A percentile compares a stretch with the other conserved stretches of the same genome.
Conservation (phyloP, 768 basidiomycete genomes). For the Sistotremastrum suecicum region DNA sequence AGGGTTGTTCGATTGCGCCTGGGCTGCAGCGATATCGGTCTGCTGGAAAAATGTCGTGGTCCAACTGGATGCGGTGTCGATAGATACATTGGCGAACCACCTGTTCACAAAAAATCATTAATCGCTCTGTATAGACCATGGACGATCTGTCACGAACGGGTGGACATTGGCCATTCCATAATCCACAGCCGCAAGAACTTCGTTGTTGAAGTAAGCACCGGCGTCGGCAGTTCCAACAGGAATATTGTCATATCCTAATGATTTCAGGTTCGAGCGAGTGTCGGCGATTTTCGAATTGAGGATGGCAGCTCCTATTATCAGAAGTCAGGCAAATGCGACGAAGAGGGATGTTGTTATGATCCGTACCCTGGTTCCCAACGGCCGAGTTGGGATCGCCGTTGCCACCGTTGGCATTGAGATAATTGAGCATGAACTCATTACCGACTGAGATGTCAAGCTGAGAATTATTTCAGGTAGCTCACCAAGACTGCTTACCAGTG, state of each 20-base stretch:
- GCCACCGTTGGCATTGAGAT: conserved; percentile 35
- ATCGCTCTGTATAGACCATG: conserved; percentile 8
- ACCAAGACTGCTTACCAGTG: conserved; percentile 19
- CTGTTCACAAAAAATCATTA: conserved; percentile 2
- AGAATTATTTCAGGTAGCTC: background rate
- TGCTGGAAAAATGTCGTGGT: conserved; percentile 63
- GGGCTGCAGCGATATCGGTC: conserved; percentile 46
- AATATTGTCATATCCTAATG: conserved; percentile 31
- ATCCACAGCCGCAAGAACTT: conserved; percentile 48
- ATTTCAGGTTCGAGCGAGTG: conserved; percentile 33
- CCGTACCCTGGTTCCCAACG: conserved; percentile 28
- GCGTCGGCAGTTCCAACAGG: conserved; percentile 76
- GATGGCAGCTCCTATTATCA: conserved; percentile 35
- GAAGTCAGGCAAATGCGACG: conserved; percentile 5
- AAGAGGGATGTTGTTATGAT: background rate
- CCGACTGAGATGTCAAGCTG: conserved; percentile 38
- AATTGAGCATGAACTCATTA: conserved; percentile 84
- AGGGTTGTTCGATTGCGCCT: conserved; percentile 51
- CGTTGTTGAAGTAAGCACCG: conserved; percentile 67
- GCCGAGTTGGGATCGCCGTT: conserved; percentile 37
- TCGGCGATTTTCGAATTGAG: conserved; percentile 55
- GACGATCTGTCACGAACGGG: conserved; percentile 30
- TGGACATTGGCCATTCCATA: conserved; percentile 90
- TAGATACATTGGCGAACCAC: conserved; percentile 79
- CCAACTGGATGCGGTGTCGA: conserved; percentile 63